phyloP scores from a whole-genome alignment of 768 basidiomycete genomes.

The Suillus discolor region DNA sequence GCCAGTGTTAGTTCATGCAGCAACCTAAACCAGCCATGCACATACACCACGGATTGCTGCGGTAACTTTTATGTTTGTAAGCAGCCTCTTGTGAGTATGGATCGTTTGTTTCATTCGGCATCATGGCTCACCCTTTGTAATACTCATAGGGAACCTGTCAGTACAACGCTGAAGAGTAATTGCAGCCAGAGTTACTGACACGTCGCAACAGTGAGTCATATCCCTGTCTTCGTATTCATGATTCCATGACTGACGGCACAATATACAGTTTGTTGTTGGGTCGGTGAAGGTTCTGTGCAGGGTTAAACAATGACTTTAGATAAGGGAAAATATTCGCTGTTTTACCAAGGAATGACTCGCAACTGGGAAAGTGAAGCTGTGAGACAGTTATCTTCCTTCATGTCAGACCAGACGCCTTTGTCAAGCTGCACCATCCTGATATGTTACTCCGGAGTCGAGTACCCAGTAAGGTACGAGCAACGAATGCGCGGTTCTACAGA shows the following conservation, averaged over 20 bases:
- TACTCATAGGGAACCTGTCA: background rate
- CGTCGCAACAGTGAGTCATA: background rate
- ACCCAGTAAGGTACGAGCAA: constrained; percentile 53
- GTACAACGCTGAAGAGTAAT: background rate
- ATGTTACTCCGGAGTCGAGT: constrained; percentile 18
- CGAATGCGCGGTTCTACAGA: constrained; percentile 57
- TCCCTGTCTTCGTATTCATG: background rate
- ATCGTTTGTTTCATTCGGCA: background rate
- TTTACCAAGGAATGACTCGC: too few species aligned
- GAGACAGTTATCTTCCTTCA: too few species aligned
- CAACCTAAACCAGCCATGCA: fast-evolving
- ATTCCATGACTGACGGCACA: background rate
- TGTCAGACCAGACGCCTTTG: constrained; percentile 26
- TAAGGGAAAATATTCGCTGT: too few species aligned
- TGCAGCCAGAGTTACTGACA: background rate
- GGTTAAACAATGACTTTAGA: background rate
- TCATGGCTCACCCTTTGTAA: background rate
- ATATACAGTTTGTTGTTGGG: background rate
- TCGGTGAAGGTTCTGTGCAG: background rate
- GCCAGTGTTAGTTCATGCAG: background rate
- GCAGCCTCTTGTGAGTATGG: background rate
- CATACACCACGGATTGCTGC: background rate
- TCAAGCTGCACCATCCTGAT: constrained; percentile 39
- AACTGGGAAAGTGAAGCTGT: too few species aligned
- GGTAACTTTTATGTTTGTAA: background rate